Evolutionary conservation across 768 basidiomycete species (phyloP), one percentile per base, ranked within the genome.

Genomic region (Lactarius hatsudake): DNA sequence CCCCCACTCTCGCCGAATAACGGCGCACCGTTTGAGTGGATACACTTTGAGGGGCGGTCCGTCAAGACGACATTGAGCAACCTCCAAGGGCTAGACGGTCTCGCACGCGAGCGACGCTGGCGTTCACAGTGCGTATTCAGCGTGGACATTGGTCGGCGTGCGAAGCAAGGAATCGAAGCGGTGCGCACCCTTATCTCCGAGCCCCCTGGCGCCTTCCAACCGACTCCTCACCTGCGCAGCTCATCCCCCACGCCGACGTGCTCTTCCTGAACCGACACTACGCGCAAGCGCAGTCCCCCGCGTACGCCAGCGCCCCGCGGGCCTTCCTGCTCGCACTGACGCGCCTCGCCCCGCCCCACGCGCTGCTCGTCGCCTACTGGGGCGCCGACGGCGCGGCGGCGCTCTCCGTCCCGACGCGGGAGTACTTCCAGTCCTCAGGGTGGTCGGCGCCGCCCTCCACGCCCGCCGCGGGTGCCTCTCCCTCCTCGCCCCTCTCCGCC

Each of bases 31-130:
- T 90, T 94, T 62, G 90, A 94, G 70, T 93, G 92, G 90, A 77
- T 94, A 7, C 91, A 94, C 72, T 90, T 94, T 67, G 92, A 94
- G 71, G 92, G 91, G 5, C 80, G 92, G 3, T 88, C 85, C 0
- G 86, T 90, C 38, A 91, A 89, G 75, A 92, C 89, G 12, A 94
- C 91, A 5, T 76, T 91, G 32, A 87, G 81, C 71, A 94, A 94
- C 73, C 84, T 94, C 36, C 81, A 85, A 36, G 93, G 92, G 6
- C 71, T 94, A 54, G 92, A 94, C 70, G 89, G 91, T 12, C 84
- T 94, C 40, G 91, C 91, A 5, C 83, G 87, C 3, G 93, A 94
- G 73, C 84, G 89, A 34, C 91, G 89, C 71, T 94, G 93, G 93
- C 82, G 92, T 66, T 83, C 85, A 64, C 87, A 90, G 71, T 92